Base-by-base conservation (phyloP, 805 yeast species). In the baker's yeast (Saccharomyces cerevisiae) region DNA sequence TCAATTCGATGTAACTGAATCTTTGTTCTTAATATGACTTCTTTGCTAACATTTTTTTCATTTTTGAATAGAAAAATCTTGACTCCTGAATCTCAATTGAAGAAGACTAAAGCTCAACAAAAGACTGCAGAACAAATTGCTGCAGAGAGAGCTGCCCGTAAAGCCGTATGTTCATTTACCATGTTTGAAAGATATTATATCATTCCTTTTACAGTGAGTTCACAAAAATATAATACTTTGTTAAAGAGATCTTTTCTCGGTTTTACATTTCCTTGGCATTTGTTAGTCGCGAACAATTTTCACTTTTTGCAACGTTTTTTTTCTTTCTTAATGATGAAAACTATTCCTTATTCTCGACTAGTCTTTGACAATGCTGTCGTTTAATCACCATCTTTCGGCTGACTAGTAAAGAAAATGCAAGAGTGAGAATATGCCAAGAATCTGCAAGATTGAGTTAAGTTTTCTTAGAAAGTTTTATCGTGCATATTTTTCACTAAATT, bases 11-110 rank as follows among this genome's bases (percentile, higher is more conserved):
- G 73, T 67, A 64, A 68, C 72, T 66, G 63, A 64, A 64, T 63
- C n/a, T 49, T 17, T 14, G 31, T 22, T 32, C 32, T 26, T 26
- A 29, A 13, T n/a, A 17, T 22, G 11, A 36, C 43, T 6, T 17
- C 11, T 17, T 6, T 36, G 43, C 43, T 36, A 36, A 36, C 43
- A n/a, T 36, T 36, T 36, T 32, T 36, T 54, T 41, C 27, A 26
- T 56, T 53, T 55, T 54, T 48, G 47, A 58, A 56, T 61, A 72
- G 75, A 67, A 68, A 76, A 70, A 66, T 76, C 66, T 71, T 75
- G 63, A 75, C 75, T 63, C 96, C 96, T 81, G 96, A 87, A 83
- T 77, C 94, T 73, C 85, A 84, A 74, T 77, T 84, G 76, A 87
- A 87, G 84, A 84, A 85, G 81, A 75, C 84, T 70, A 82, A 85